Base-by-base conservation (phyloP, 1,284 basidiomycete genomes). In the Austroboletus rostrupii region DNA sequence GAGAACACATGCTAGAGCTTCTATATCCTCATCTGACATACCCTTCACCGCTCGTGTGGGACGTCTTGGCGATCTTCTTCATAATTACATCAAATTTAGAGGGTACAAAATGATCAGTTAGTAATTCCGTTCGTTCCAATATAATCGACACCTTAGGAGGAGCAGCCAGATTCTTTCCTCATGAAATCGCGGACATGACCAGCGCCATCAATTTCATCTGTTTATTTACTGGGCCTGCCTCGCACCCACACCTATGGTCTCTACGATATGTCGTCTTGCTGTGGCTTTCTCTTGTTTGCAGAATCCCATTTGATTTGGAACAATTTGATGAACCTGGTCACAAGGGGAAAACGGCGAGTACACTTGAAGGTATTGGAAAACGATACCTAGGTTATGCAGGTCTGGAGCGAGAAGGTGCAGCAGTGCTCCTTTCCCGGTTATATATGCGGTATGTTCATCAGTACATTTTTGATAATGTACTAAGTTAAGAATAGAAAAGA, bases 221-320 rank as follows among this genome's bases (percentile, higher is more conserved):
- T 32, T 64, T 75, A 12, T 70, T 77, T 2, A 62, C 75, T n/a
- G 73, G 75, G 7, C 69, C 78, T 1, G 71, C 73, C 2, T 69
- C 74, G 36, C 69, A 74, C 21, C 57, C 69, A 0, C 58, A 60
- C 14, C 74, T 79, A 38, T 99, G 97, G 97, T 74, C 87, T 41
- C 69, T 94, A 45, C 84, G 92, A 50, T 95, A 97, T 61, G 77
- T 90, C 14, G 73, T 92, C 20, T 75, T 99, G 5, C 75, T 98
- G 3, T 99, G 97, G 96, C 78, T 99, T 12, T 91, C 92, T 16
- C 79, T 99, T 16, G 87, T 98, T 46, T 90, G 90, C 69, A 93
- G 92, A 73, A 86, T 98, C 19, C 97, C 97, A 0, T 99, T 99
- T 66, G 85, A 92, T 63, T 74, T 99, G 42, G 75, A 81, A 16